phyloP scores from a whole-genome alignment of 768 basidiomycete species.

The Phaeotremella skinneri region DNA sequence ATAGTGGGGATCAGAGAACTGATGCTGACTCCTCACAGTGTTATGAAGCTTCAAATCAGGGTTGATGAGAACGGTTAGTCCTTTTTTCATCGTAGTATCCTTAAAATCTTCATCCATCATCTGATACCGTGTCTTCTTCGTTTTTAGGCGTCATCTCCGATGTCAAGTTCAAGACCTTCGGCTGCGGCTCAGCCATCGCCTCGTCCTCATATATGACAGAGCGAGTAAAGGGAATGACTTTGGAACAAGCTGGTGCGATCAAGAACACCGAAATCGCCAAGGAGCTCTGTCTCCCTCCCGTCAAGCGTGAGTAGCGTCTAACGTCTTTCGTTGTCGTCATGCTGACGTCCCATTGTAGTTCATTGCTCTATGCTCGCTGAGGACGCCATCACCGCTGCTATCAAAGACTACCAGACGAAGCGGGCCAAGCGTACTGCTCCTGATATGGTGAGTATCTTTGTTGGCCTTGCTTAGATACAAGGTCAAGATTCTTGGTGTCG shows the following conservation, averaged over 20 bases:
- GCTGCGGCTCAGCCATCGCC: slow-evolving; percentile 90
- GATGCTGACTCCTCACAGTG: slow-evolving; percentile 46
- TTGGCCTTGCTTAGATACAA: neutral
- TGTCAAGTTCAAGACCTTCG: slow-evolving; percentile 99
- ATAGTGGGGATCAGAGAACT: neutral
- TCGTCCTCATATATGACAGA: slow-evolving; percentile 99
- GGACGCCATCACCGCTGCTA: slow-evolving; percentile 95
- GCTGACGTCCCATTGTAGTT: slow-evolving; percentile 39
- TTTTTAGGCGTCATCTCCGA: slow-evolving; percentile 82
- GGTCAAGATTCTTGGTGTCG: neutral
- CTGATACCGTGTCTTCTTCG: neutral
- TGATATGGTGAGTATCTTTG: slow-evolving; percentile 52
- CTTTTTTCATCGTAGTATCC: neutral
- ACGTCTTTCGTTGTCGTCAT: slow-evolving; percentile 6
- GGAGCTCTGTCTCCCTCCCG: slow-evolving; percentile 89
- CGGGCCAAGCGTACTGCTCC: slow-evolving; percentile 56
- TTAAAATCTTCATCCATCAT: neutral
- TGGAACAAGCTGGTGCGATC: slow-evolving; percentile 92
- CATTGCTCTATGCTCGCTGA: slow-evolving; percentile 78
- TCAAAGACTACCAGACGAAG: slow-evolving; percentile 91
- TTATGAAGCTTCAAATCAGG: slow-evolving; percentile 99
- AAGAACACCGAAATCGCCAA: slow-evolving; percentile 99
- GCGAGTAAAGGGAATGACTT: slow-evolving; percentile 86
- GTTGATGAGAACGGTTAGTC: slow-evolving; percentile 69
- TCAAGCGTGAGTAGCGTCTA: slow-evolving; percentile 61